Base-by-base conservation (phyloP, 2,329 filamentous ascomycete species). In the Xylaria sp. region DNA sequence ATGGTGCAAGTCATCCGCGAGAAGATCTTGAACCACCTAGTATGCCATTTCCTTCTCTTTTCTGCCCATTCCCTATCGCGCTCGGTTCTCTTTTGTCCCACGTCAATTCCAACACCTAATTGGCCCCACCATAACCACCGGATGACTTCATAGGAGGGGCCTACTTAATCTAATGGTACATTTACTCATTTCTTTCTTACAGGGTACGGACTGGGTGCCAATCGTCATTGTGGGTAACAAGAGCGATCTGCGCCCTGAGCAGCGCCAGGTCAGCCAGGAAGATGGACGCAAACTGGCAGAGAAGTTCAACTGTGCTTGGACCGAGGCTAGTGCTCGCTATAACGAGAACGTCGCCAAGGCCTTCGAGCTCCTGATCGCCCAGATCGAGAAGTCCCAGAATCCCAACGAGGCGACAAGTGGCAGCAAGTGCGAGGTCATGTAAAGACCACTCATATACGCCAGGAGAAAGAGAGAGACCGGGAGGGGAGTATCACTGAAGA, bases 161-260 rank as follows among this genome's bases (percentile, higher is more conserved):
- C 24, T 48, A 21, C 51, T 64, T 68, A 63, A 66, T 56, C 14
- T 63, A 62, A 45, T 58, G 64, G 39, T 17, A 39, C 57, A 5
- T 30, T 30, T 30, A 27, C 51, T 45, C 17, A 47, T 47, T 47
- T 47, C 42, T 47, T 42, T 12, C 32, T 53, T 27, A n/a, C 48
- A 77, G 76, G 96, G 96, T 73, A 92, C 94, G 67, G 94, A 98
- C 75, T 92, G 91, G 80, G 93, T 98, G 61, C 96, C 96, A 9
- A 91, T 98, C 75, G 93, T 97, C 75, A 91, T 99, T 70, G 94
- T 99, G 62, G 96, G 94, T 75, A 99, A 99, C 85, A 99, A 99
- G 85, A 94, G 91, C 79, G 96, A 99, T 81, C 85, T 99, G 66
- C 90, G 93, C 69, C 91, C 94, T 61, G 95, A 98, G 80, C 94